A percentile compares a stretch with the other conserved stretches of the same genome.
phyloP scores from a whole-genome alignment of 129 eudicot genomes.

The Artemisia tridentata region DNA sequence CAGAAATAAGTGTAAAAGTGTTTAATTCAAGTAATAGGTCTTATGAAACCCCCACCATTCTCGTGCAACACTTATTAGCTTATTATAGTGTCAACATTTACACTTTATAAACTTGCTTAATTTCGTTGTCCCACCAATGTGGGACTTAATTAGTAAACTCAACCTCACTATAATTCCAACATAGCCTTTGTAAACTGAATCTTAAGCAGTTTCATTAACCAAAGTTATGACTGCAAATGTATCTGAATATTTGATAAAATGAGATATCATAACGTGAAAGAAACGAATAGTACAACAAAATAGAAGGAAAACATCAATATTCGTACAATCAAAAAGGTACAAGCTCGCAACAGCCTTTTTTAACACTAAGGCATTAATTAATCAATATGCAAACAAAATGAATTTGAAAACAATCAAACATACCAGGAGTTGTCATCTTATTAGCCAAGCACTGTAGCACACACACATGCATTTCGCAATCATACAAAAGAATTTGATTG shows the following conservation, averaged over 20 bases:
- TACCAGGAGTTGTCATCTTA: slow-evolving; percentile 11
- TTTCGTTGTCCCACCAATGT: no score
- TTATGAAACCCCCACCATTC: no score
- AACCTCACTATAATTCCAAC: no score
- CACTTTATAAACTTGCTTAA: no score
- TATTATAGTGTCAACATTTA: no score
- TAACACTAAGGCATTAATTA: background rate
- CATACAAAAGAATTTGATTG: slow-evolving; percentile 4
- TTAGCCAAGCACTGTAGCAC: slow-evolving; percentile 15
- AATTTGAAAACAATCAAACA: slow-evolving; percentile 20
- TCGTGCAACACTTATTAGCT: no score
- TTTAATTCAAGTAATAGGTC: no score
- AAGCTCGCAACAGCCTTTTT: slow-evolving; percentile 17
- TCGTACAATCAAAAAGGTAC: slow-evolving; percentile 19
- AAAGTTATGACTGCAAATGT: background rate
- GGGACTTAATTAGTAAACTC: no score
- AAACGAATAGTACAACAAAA: background rate
- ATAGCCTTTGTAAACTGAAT: no score
- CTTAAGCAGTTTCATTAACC: background rate
- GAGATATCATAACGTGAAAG: background rate
- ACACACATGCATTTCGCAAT: background rate
- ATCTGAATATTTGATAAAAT: background rate
- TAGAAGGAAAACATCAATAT: background rate
- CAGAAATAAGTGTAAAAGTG: no score
- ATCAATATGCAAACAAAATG: slow-evolving; percentile 4